These are phyloP conservation scores for Fusarium incarnatum DNA, from an alignment of 2,329 filamentous ascomycete species.

Conservation along the genomic window DNA sequence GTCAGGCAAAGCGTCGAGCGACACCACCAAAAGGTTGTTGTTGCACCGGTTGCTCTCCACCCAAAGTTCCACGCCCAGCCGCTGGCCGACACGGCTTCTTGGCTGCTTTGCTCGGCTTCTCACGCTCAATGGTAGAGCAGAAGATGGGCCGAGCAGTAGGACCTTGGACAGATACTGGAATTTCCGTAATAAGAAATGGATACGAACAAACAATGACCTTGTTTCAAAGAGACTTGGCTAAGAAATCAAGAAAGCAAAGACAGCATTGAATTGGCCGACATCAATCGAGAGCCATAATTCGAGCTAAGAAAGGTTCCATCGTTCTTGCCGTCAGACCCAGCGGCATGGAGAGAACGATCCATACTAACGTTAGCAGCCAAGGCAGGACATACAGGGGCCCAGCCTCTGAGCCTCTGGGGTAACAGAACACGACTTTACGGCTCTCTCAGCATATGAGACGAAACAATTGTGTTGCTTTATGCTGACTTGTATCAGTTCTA, in stretches of 20 bases:
- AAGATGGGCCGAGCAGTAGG: neutral
- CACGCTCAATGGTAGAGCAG: neutral
- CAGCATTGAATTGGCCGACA: neutral
- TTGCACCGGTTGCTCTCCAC: neutral
- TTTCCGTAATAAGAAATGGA: neutral
- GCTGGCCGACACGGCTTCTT: conserved; percentile 32
- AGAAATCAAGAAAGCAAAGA: neutral
- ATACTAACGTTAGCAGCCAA: neutral
- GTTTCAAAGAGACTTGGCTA: neutral
- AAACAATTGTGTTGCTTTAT: neutral
- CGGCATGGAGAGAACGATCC: neutral
- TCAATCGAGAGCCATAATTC: neutral
- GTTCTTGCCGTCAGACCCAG: neutral
- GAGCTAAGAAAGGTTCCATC: neutral
- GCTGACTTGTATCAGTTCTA: neutral
- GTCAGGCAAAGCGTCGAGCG: conserved; percentile 43
- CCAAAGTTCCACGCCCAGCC: neutral
- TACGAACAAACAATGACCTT: neutral
- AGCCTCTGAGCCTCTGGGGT: neutral
- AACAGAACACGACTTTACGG: neutral
- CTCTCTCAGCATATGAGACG: neutral
- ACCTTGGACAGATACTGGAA: neutral
- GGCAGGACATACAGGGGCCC: neutral
- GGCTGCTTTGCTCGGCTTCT: conserved; percentile 10
- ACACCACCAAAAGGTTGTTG: conserved; percentile 33